A percentile compares a stretch with the other conserved stretches of the same genome.
These are phyloP conservation scores for Trifolium dubium DNA, from an alignment of 306 rosid species.

Conservation along the genomic window DNA sequence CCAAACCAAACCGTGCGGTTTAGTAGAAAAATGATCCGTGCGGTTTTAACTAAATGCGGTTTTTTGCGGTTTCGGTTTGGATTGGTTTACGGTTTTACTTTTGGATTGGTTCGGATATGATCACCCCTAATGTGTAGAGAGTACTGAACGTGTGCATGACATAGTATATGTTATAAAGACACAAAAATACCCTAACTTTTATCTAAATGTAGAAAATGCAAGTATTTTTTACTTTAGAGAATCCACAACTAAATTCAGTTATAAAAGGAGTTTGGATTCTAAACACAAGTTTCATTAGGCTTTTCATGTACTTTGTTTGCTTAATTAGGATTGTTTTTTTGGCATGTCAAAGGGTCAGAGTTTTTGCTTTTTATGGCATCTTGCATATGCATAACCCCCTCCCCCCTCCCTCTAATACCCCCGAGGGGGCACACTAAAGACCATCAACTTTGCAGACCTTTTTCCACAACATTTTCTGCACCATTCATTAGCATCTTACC, in stretches of 20 bases:
- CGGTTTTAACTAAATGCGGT: no score
- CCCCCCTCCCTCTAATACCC: background rate
- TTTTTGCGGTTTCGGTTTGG: no score
- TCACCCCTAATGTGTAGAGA: no score
- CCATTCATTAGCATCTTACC: constrained; percentile 22
- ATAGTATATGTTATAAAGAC: background rate
- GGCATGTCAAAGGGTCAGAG: background rate
- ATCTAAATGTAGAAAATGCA: background rate
- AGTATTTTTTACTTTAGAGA: background rate
- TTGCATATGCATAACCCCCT: background rate
- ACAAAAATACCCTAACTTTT: background rate
- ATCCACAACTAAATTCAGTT: background rate
- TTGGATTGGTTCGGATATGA: no score
- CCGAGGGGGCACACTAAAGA: background rate
- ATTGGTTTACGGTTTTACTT: no score
- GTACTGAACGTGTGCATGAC: no score
- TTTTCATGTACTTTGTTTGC: background rate
- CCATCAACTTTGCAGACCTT: constrained; percentile 21
- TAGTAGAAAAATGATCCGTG: no score
- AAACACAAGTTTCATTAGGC: background rate
- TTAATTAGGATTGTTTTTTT: background rate
- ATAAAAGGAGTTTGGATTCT: constrained; percentile 3
- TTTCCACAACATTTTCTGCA: constrained; percentile 19
- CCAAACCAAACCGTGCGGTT: no score
- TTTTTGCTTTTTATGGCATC: background rate